Conservation (phyloP, 495 filamentous ascomycete species). For the Elasticomyces elasticus region DNA sequence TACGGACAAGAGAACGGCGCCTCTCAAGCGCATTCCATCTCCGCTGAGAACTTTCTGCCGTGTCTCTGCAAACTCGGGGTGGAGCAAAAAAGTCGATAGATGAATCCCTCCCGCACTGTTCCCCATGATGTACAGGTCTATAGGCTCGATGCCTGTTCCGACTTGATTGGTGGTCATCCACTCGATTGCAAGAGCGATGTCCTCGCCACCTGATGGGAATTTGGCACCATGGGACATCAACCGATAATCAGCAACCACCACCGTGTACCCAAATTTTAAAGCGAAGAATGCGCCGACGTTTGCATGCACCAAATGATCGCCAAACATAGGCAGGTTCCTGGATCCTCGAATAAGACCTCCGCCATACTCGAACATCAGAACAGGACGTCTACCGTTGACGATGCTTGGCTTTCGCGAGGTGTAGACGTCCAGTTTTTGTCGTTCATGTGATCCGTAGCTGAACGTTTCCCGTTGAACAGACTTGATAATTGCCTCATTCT, state of each 20-base stretch:
- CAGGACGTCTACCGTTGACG: conserved; percentile 18
- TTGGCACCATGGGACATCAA: conserved; percentile 32
- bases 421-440: conserved; percentile 38
- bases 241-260: conserved; percentile 35
- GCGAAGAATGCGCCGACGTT: conserved; percentile 39
- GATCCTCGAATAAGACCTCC: conserved; percentile 34
- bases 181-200: conserved; percentile 31
- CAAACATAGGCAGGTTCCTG: conserved; percentile 24
- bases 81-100: conserved; percentile 31
- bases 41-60: conserved; percentile 4
- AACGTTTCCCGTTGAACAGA: conserved; percentile 23
- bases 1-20: conserved; percentile 29
- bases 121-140: conserved; percentile 35
- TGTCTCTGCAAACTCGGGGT: conserved; percentile 10
- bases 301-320: conserved; percentile 28
- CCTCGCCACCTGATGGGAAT: conserved; percentile 36
- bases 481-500: conserved; percentile 30
- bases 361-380: conserved; percentile 38
- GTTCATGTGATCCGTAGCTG: conserved; percentile 31
- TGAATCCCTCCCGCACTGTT: conserved; percentile 40
- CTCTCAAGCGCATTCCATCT: conserved; percentile 27
- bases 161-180: conserved; percentile 25
- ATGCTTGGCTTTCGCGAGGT: conserved; percentile 21
- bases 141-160: conserved; percentile 5
- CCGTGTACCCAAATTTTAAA: conserved; percentile 27